A percentile compares a stretch with the other conserved stretches of the same genome.
Evolutionary conservation across 164 flowering plant genomes (phyloP).

Genomic region (Cinnamomum chago): DNA sequence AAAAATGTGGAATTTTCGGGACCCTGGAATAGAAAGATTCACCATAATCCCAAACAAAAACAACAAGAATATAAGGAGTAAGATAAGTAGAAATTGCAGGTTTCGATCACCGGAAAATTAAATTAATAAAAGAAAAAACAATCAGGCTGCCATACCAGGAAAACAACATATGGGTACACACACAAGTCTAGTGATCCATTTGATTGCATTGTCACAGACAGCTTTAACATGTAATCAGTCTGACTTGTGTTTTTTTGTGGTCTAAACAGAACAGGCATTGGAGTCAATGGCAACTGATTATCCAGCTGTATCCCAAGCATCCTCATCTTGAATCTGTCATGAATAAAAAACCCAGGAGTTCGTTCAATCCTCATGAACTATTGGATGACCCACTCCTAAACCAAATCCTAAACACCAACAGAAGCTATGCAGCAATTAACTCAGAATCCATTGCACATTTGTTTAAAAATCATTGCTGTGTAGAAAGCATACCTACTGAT

Average conservation of each 20-base stretch:
- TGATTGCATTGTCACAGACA: constrained; percentile 74
- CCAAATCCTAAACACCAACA: background rate
- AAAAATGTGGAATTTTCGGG: constrained; percentile 79
- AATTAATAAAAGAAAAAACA: background rate
- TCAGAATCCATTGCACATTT: background rate
- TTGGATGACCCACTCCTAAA: background rate
- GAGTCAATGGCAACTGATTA: constrained; percentile 89
- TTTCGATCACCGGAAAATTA: background rate
- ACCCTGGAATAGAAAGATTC: constrained; percentile 42
- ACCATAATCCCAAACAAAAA: background rate
- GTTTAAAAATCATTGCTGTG: background rate
- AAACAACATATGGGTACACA: constrained; percentile 85
- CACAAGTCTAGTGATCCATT: constrained; percentile 73
- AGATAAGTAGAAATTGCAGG: background rate
- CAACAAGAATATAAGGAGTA: background rate
- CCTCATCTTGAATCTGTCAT: constrained; percentile 72
- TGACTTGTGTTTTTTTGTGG: constrained; percentile 76
- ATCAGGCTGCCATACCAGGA: constrained; percentile 44
- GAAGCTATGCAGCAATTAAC: background rate
- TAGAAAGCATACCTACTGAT: constrained; percentile 51
- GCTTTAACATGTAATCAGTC: constrained; percentile 68
- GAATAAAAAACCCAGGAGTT: constrained; percentile 8
- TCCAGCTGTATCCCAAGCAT: constrained; percentile 87
- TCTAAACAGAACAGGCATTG: constrained; percentile 95
- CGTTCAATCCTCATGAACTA: background rate